These are phyloP conservation scores for Lanmaoa pseudosensibilis DNA, from an alignment of 768 basidiomycete genomes.

Conservation along the genomic window DNA sequence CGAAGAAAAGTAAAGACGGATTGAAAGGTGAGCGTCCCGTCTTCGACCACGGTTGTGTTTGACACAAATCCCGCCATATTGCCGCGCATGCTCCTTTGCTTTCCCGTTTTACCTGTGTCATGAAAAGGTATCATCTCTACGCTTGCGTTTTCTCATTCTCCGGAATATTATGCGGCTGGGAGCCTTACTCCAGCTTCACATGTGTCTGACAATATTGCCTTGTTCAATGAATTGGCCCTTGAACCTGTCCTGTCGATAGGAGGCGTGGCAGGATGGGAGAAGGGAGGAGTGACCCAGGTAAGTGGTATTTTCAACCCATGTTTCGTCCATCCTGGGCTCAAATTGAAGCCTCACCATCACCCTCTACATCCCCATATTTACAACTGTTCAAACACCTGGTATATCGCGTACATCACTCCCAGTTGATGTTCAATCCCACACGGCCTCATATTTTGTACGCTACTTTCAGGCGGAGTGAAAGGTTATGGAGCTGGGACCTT, in stretches of 20 bases:
- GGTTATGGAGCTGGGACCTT: slow-evolving; percentile 78
- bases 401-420: not conserved
- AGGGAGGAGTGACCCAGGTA: slow-evolving; percentile 51
- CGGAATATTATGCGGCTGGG: slow-evolving; percentile 78
- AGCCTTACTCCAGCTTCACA: slow-evolving; percentile 55
- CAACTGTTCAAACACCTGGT: not conserved
- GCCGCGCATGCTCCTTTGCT: not conserved
- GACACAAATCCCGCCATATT: not conserved
- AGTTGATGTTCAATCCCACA: slow-evolving; percentile 79
- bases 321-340: not conserved
- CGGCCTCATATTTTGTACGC: slow-evolving; percentile 75
- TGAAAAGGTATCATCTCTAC: slow-evolving; percentile 79
- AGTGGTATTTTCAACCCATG: not conserved
- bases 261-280: slow-evolving; percentile 43
- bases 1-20: slow-evolving; percentile 78
- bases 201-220: slow-evolving; percentile 53
- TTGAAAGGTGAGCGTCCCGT: slow-evolving; percentile 66
- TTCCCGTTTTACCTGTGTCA: slow-evolving; percentile 1
- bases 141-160: slow-evolving; percentile 69
- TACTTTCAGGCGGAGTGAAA: slow-evolving; percentile 61
- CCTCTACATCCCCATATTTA: not conserved
- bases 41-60: not conserved
- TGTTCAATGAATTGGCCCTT: slow-evolving; percentile 63
- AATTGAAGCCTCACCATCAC: not conserved
- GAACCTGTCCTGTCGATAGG: slow-evolving; percentile 64